These are phyloP conservation scores for Phialophora expanda DNA, from an alignment of 2,329 filamentous ascomycete species.

Conservation along the genomic window DNA sequence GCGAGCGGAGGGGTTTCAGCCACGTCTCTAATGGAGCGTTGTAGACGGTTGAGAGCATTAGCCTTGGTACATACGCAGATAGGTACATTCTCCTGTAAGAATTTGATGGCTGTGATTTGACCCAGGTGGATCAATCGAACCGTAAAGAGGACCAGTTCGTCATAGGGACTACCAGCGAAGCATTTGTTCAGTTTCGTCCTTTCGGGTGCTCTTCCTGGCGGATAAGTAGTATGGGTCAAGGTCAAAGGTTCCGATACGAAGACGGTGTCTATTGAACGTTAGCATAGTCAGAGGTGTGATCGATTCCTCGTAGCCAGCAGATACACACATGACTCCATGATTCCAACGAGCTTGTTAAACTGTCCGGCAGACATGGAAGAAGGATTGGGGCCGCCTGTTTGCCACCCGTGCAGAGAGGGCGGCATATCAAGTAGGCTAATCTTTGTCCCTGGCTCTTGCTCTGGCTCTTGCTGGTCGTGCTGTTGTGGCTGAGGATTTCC, in stretches of 20 bases:
- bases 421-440: background rate
- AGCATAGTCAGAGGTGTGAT: background rate
- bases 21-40: conserved; percentile 5
- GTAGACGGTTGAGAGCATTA: conserved; percentile 15
- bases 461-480: background rate
- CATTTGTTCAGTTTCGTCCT: conserved; percentile 10
- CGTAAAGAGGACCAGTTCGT: conserved; percentile 23
- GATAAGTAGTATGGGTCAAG: background rate
- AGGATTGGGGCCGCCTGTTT: conserved; percentile 5
- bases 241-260: conserved; percentile 24
- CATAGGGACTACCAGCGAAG: conserved; percentile 4
- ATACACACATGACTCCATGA: conserved; percentile 21
- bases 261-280: conserved; percentile 10
- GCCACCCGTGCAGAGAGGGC: conserved; percentile 9
- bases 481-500: too few relatives aligned
- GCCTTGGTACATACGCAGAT: conserved; percentile 13
- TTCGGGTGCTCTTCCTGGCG: background rate
- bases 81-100: conserved; percentile 12
- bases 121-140: conserved; percentile 13
- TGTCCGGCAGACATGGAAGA: conserved; percentile 3
- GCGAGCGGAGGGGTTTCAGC: background rate
- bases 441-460: background rate
- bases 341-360: conserved; percentile 15
- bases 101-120: conserved; percentile 19
- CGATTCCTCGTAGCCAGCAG: background rate